A percentile compares a stretch with the other conserved stretches of the same genome.
Evolutionary conservation across 2,329 filamentous ascomycete genomes (phyloP).

Genomic region (Xylariaceae sp.): DNA sequence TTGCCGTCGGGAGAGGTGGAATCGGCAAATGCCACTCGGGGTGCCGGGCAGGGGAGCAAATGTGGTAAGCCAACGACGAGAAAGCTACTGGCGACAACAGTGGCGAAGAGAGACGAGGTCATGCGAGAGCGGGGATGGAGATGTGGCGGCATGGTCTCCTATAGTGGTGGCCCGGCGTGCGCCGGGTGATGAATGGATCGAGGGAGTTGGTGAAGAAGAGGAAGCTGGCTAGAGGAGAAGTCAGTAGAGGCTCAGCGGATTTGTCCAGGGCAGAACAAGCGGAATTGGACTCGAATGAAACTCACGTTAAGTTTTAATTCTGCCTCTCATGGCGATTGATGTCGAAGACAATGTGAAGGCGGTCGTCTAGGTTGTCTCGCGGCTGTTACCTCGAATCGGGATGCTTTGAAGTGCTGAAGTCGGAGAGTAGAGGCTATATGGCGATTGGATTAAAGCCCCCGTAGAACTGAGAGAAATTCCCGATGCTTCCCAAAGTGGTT

Average conservation of each 20-base stretch:
- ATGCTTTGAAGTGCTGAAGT: neutral
- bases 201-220: neutral
- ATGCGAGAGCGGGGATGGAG: conserved; percentile 90
- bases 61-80: conserved; percentile 90
- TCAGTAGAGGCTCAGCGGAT: neutral
- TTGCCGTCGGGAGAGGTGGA: conserved; percentile 38
- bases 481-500: too few species aligned
- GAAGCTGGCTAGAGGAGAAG: neutral
- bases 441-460: too few species aligned
- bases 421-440: too few species aligned
- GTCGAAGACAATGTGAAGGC: neutral
- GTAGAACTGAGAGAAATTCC: too few species aligned
- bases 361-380: too few species aligned
- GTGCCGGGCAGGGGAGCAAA: conserved; percentile 84
- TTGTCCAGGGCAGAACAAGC: neutral
- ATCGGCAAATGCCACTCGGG: conserved; percentile 71
- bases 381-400: too few species aligned
- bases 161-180: conserved; percentile 1
- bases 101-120: conserved; percentile 91
- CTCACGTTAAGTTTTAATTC: neutral
- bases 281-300: neutral
- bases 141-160: conserved; percentile 67
- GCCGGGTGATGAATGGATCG: conserved; percentile 2
- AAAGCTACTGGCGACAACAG: conserved; percentile 85
- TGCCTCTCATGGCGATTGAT: conserved; percentile 3